Evolutionary conservation across 495 filamentous ascomycete species (phyloP), one percentile per base, ranked within the genome.

Genomic region (Podospora sp.): DNA sequence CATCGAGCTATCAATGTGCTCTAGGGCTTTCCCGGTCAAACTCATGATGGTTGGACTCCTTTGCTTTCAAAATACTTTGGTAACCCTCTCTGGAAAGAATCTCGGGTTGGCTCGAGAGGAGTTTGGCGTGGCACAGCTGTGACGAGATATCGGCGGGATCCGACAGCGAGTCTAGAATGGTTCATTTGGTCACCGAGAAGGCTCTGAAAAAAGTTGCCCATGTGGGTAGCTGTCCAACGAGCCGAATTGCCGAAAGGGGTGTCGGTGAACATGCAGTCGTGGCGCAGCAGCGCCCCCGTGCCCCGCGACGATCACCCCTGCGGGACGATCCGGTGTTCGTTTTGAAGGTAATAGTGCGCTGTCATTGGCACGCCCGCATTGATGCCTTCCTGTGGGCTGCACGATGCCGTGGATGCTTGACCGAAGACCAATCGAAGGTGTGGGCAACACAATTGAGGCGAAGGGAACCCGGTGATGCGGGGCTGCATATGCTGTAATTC

Each of bases 181-280:
- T 33, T 62, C 49, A 63, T 63, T 22, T 27, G 61, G 22, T 27
- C 22, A 53, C 61, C 26, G 24, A 51, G 20, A 12, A 52, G 61
- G 46, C 46, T 63, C 61, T 52, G 2, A 53, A 25, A 20, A 63
- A 11, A 20, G 49, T 21, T 8, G 2, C 14, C 20, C 29, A 49
- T 26, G 59, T n/a, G 59, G 59, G 24, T 49, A 9, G 18, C n/a
- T n/a, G 59, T 18, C 16, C 20, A 18, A 18, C n/a, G 29, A 50
- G 59, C 33, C 59, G 33, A 40, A 18, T 49, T 25, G 33, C 33
- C 57, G 26, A 59, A 46, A 46, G 14, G 40, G 40, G 40, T 18
- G 40, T 46, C 40, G 40, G 40, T 46, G 40, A 14, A 18, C 5
- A 2, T 46, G 33, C 16, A 27, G 55, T 59, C 27, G 33, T 59